Evolutionary conservation across 2,329 filamentous ascomycete species (phyloP).

Genomic region (Beauveria pseudobassiana): DNA sequence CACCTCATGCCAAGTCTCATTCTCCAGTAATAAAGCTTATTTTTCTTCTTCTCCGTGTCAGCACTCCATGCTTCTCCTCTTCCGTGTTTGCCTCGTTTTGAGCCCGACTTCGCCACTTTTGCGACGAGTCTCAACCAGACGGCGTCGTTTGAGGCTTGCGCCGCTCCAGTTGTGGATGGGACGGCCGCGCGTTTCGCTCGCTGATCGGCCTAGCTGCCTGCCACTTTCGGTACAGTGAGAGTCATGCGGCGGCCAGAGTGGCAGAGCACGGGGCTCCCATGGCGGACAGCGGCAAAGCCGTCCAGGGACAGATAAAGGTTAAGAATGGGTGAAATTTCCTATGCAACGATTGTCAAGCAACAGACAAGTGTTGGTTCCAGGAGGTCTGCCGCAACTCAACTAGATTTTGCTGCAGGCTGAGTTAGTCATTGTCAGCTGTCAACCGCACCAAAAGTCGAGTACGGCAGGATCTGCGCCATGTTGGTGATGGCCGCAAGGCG

Average conservation of each 20-base stretch:
- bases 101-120: constrained; percentile 3
- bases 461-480: not conserved
- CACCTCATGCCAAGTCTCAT: not conserved
- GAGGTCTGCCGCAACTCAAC: not conserved
- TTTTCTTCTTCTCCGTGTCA: not conserved
- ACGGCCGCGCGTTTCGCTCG: constrained; percentile 6
- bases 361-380: not conserved
- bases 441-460: not conserved
- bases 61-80: not conserved
- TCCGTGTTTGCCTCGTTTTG: not conserved
- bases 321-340: not conserved
- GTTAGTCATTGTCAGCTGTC: not conserved
- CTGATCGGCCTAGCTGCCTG: not conserved
- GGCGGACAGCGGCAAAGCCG: not conserved
- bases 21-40: not conserved
- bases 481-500: too few relatives aligned
- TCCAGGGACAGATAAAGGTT: too few relatives aligned
- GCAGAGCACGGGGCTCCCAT: not conserved
- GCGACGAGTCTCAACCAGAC: not conserved
- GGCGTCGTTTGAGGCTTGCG: constrained; percentile 3
- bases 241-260: not conserved
- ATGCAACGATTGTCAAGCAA: not conserved
- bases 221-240: not conserved
- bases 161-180: constrained; percentile 5
- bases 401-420: not conserved